Base-by-base conservation (phyloP, 2,329 filamentous ascomycete genomes). In the Tolypocladium tropicale region DNA sequence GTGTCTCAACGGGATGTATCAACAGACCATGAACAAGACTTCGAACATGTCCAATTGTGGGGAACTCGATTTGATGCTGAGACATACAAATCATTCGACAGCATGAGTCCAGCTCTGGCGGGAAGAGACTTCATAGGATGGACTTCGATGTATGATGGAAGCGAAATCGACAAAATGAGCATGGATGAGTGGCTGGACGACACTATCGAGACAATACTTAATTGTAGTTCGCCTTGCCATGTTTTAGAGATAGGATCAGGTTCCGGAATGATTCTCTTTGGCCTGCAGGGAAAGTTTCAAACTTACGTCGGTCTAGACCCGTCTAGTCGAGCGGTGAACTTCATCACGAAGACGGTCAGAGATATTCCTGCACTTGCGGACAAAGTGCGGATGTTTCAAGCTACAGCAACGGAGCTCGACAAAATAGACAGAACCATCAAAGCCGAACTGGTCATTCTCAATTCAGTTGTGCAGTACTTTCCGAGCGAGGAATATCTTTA, bases 171-270 rank as follows among this genome's bases (percentile, higher is more conserved):
- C 43, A 62, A 59, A 34, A 54, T 2, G 1, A 65, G 70, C 30
- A 70, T 70, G 68, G 53, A 63, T 3, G 67, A 68, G 51, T 70
- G 68, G 68, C 58, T 70, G 0, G 62, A 68, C 10, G 68, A 70
- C 12, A 67, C 66, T 0, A 64, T 69, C 1, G 16, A 53, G 1
- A 56, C 60, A 0, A 59, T 68, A 1, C 57, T 50, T 12, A 58
- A 64, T 6, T 60, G 57, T 10, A 37, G 30, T 14, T 16, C 6
- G 6, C 39, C 57, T 3, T 56, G 57, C 1, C 48, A 61, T n/a
- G 62, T 70, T 0, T 58, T 70, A 0, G 68, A 70, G 49, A 55
- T 70, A 0, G 68, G 68, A 1, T 64, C 67, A 1, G 68, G 67
- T 2, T 56, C 62, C 0, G 68, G 68, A 0, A 70, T 68, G 67